Evolutionary conservation across 1,284 basidiomycete genomes (phyloP), one percentile per base, ranked within the genome.

Genomic region (Fomitopsis betulina): DNA sequence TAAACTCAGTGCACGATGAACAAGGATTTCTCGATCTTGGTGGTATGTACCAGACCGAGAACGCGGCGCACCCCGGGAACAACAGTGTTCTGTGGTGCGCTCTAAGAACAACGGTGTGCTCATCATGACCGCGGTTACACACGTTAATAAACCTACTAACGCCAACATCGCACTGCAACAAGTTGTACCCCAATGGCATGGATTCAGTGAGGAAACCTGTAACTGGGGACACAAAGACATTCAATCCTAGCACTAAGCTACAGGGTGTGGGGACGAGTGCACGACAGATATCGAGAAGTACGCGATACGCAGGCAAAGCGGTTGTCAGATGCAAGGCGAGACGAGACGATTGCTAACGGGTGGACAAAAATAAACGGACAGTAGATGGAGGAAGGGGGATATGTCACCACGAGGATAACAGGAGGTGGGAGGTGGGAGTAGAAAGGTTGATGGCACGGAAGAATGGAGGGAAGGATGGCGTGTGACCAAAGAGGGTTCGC

Each of bases 201-300:
- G 27, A 30, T 30, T 30, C 27, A 30, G 27, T 30, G 5, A 30
- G 27, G 27, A 30, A 15, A 12, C 35, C 32, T 51, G 64, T 60
- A 64, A 66, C 58, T 59, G 60, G 61, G 61, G 58, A 62, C 59
- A 64, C 63, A 61, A 59, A 58, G 60, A 64, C 61, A 67, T 62
- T 47, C 6, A 13, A 64, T 64, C 65, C 62, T 61, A 65, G 65
- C 65, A 69, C 67, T 72, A 71, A 66, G 68, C 69, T 72, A 72
- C 70, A 72, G 64, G 69, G 67, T 68, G 68, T 62, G 62, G 39
- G 47, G 56, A 47, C 45, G 45, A 59, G 57, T 56, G 62, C 64
- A 65, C 62, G 59, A 67, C 37, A 54, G 58, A 58, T 52, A 55
- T 58, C 53, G 47, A 55, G 13, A 52, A 33, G 51, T 23, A 55